Evolutionary conservation across 352 stramenopile genomes (phyloP), one percentile per base, ranked within the genome.

Genomic region (Plasmopara viticola): DNA sequence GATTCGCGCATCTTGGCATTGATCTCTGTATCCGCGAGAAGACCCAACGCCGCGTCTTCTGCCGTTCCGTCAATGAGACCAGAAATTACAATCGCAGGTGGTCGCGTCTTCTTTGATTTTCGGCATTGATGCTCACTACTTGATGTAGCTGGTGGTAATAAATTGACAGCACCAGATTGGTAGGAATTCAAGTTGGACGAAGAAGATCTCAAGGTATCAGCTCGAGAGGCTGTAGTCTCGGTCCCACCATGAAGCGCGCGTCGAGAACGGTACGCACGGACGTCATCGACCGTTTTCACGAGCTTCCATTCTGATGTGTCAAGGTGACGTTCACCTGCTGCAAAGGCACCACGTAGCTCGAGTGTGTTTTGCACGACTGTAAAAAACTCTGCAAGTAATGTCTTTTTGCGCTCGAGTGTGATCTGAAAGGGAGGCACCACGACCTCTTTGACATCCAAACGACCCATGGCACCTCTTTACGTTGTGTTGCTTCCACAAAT

Each of bases 31-130:
- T 74, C 61, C 5, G 70, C 70, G 14, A 77, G 49, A 47, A 64
- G 68, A 0, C 67, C 70, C 7, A 77, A 54, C 6, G 64, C 64
- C 12, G 57, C 59, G 53, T 80, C 70, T 46, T 79, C 63, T 9
- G 71, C 60, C 15, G 64, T 68, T 13, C 66, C 70, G 15, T 65
- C 56, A 35, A 69, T 61, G 29, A 64, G 39, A 9, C 61, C 61
- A 12, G 61, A 68, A 46, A 68, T 68, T 10, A 68, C 60, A 10
- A 68, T 56, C 12, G 60, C 60, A 8, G 60, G 60, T 4, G 60
- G 60, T 33, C 60, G 60, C n/a, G 60, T 25, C 44, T 68, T 68
- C 39, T 47, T 37, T 6, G 28, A 43, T 30, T 56, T 64, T 44
- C 43, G 50, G 41, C 48, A 31, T 7, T 60, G 50, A 39, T 61